A percentile compares a stretch with the other conserved stretches of the same genome.
Evolutionary conservation across 768 basidiomycete species (phyloP).

Genomic region (Trametes villosa): DNA sequence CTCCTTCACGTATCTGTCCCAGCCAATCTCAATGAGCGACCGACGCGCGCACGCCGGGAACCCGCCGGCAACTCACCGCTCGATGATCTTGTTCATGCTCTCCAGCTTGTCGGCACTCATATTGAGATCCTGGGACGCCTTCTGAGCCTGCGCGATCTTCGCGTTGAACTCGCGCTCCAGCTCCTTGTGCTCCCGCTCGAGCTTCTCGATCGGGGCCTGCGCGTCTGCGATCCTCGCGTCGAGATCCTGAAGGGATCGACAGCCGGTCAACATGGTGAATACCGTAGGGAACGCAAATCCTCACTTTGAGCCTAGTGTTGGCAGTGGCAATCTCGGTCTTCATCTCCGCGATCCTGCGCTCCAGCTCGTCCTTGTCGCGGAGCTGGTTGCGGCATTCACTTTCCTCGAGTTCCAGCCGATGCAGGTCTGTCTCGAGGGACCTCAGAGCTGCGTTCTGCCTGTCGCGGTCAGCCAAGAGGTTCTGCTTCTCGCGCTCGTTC

Average conservation of each 20-base stretch:
- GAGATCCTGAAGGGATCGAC: constrained; percentile 51
- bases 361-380: constrained; percentile 59
- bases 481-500: constrained; percentile 65
- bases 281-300: background rate
- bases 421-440: constrained; percentile 61
- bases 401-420: constrained; percentile 65
- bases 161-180: constrained; percentile 53
- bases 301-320: constrained; percentile 55
- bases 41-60: background rate
- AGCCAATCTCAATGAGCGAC: background rate
- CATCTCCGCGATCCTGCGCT: constrained; percentile 60
- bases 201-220: constrained; percentile 63
- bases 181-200: constrained; percentile 59
- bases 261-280: constrained; percentile 5
- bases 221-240: constrained; percentile 64
- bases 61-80: constrained; percentile 56
- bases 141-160: constrained; percentile 57
- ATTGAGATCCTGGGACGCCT: constrained; percentile 64
- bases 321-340: constrained; percentile 56
- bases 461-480: constrained; percentile 63
- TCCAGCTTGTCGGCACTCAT: constrained; percentile 64
- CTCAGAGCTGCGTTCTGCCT: constrained; percentile 57
- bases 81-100: constrained; percentile 62
- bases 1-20: constrained; percentile 70
- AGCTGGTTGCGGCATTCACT: constrained; percentile 59